These are phyloP conservation scores for Epicoccum nigrum DNA, from an alignment of 2,329 filamentous ascomycete species.

Conservation along the genomic window DNA sequence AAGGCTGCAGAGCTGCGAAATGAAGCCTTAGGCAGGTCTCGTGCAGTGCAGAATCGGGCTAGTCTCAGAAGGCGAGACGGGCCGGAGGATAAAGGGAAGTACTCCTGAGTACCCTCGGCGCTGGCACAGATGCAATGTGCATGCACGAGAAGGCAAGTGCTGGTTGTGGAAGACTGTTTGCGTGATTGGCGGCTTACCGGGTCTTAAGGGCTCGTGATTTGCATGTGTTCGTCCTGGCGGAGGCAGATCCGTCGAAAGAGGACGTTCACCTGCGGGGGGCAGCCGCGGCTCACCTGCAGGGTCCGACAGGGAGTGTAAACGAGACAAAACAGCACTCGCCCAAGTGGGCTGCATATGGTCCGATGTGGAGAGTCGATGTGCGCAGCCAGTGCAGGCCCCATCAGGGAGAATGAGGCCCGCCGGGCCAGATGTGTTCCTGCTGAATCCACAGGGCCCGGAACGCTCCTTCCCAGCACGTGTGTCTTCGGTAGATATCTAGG, in stretches of 20 bases:
- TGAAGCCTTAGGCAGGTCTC: constrained; percentile 39
- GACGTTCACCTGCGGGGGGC: constrained; percentile 26
- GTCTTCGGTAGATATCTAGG: constrained; percentile 4
- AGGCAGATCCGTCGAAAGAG: constrained; percentile 21
- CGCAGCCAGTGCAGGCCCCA: neutral
- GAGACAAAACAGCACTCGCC: constrained; percentile 11
- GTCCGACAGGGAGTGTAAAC: constrained; percentile 22
- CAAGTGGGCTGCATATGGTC: constrained; percentile 12
- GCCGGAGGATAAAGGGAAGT: constrained; percentile 27
- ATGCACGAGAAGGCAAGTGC: constrained; percentile 4
- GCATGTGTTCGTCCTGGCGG: constrained; percentile 18
- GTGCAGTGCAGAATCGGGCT: constrained; percentile 40
- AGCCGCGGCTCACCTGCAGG: constrained; percentile 26
- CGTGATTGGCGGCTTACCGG: constrained; percentile 32
- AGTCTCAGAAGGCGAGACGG: constrained; percentile 33
- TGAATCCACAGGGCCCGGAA: constrained; percentile 9
- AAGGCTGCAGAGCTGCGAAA: constrained; percentile 25
- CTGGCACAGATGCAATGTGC: constrained; percentile 7
- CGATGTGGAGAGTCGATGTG: constrained; percentile 7
- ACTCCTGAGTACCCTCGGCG: constrained; percentile 5
- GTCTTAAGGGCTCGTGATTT: constrained; percentile 6
- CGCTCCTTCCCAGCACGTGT: constrained; percentile 8
- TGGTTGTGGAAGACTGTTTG: constrained; percentile 4
- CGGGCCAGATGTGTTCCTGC: constrained; percentile 6
- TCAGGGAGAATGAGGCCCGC: constrained; percentile 1